Percentiles rank a stretch among this genome's conserved stretches.
Evolutionary conservation across 306 rosid genomes (phyloP).

Genomic region (Vicia faba): DNA sequence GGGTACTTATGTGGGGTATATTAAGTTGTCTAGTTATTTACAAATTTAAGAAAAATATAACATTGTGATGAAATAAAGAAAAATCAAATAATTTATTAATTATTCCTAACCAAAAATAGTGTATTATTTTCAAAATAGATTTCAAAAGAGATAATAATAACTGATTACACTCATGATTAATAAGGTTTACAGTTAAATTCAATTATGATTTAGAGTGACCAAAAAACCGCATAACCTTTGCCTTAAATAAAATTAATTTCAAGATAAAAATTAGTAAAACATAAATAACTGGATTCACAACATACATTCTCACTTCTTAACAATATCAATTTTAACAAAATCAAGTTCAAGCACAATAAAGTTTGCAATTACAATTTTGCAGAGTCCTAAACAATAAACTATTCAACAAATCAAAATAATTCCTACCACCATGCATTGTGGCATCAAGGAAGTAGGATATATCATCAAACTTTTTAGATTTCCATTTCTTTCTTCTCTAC

Average conservation of each 20-base stretch:
- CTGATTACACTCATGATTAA: too few relatives aligned
- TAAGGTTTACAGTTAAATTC: background rate
- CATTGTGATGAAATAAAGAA: too few relatives aligned
- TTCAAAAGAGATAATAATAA: too few relatives aligned
- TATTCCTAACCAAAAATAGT: too few relatives aligned
- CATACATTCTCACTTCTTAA: background rate
- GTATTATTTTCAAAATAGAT: too few relatives aligned
- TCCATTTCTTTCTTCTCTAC: slow-evolving; percentile 30
- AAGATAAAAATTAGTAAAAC: background rate
- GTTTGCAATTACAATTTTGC: slow-evolving; percentile 10
- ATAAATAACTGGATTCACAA: background rate
- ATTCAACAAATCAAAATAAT: slow-evolving; percentile 6
- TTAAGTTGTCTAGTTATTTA: too few relatives aligned
- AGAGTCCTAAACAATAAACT: slow-evolving; percentile 27
- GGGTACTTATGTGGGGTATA: too few relatives aligned
- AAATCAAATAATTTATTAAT: too few relatives aligned
- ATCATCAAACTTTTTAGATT: slow-evolving; percentile 23
- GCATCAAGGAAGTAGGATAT: slow-evolving; percentile 18
- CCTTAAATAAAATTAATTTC: background rate
- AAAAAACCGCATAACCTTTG: background rate
- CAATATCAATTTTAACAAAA: background rate
- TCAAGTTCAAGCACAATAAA: slow-evolving; percentile 19
- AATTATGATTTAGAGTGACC: background rate
- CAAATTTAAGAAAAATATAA: too few relatives aligned
- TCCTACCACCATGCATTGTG: slow-evolving; percentile 28